These are phyloP conservation scores for Physcomitrium patens DNA, from an alignment of 225 moss, liverwort and hornwort species.

Conservation along the genomic window DNA sequence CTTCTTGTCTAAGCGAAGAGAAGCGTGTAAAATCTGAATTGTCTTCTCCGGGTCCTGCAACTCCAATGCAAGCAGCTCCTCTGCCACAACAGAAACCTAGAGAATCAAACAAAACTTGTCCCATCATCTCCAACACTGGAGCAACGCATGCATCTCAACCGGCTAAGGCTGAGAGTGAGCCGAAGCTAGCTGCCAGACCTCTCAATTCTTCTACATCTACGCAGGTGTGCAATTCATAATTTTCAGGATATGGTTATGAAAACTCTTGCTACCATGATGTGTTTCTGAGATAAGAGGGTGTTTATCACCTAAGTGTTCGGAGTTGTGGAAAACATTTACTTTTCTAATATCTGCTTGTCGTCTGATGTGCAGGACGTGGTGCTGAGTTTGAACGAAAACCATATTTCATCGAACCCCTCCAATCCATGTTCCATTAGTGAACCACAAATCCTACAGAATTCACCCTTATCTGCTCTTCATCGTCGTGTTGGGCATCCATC, in stretches of 20 bases:
- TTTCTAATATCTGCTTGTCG: neutral
- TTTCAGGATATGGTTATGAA: neutral
- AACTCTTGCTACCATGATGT: neutral
- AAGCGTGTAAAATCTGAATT: constrained; percentile 22
- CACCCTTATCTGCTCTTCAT: constrained; percentile 4
- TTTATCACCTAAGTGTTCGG: neutral
- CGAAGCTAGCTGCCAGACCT: constrained; percentile 16
- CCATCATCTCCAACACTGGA: constrained; percentile 3
- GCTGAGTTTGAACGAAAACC: constrained; percentile 25
- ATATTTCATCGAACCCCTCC: neutral
- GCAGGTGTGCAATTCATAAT: constrained; percentile 31
- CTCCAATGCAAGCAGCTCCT: constrained; percentile 42
- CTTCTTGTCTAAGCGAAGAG: constrained; percentile 16
- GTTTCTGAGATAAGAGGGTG: neutral
- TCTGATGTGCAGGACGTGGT: constrained; percentile 29
- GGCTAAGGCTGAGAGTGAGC: constrained; percentile 18
- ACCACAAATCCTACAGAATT: constrained; percentile 1
- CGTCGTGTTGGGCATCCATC: constrained; percentile 22
- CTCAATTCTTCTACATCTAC: constrained; percentile 16
- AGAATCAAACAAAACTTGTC: constrained; percentile 30
- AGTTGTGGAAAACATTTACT: neutral
- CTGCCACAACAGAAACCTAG: constrained; percentile 36
- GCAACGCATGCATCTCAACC: constrained; percentile 19
- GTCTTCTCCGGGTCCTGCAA: constrained; percentile 41
- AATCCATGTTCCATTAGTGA: neutral